A percentile compares a stretch with the other conserved stretches of the same genome.
These are phyloP conservation scores for Pseudocercospora macadamiae DNA, from an alignment of 2,329 filamentous ascomycete genomes.

Conservation along the genomic window DNA sequence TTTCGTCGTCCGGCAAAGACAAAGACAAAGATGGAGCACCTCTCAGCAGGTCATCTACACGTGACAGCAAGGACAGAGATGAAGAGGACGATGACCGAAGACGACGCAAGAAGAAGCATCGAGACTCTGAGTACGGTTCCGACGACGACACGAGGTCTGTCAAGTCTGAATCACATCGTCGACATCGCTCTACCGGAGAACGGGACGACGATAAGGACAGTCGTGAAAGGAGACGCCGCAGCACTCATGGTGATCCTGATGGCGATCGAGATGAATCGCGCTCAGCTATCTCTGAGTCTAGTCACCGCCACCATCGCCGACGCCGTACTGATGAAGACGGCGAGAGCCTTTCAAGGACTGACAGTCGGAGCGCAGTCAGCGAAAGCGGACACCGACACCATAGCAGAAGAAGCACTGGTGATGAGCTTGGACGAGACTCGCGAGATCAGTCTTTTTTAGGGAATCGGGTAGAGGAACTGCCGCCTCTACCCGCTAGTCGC, in stretches of 20 bases:
- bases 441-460: conserved; percentile 65
- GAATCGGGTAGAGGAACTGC: conserved; percentile 63
- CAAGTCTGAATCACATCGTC: conserved; percentile 29
- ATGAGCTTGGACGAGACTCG: conserved; percentile 25
- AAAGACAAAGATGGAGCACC: conserved; percentile 23
- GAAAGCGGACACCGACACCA: conserved; percentile 28
- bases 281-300: conserved; percentile 28
- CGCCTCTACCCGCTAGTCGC: conserved; percentile 44
- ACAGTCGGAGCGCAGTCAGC: conserved; percentile 22
- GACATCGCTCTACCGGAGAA: conserved; percentile 20
- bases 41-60: conserved; percentile 25
- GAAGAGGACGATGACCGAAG: conserved; percentile 50
- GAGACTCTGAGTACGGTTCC: conserved; percentile 37
- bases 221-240: conserved; percentile 31
- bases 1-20: conserved; percentile 35
- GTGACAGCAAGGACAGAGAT: conserved; percentile 32
- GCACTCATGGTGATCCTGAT: conserved; percentile 27
- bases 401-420: conserved; percentile 28
- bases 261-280: conserved; percentile 9
- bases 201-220: conserved; percentile 29
- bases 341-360: conserved; percentile 24
- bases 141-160: conserved; percentile 29
- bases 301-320: conserved; percentile 29
- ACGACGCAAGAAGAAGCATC: conserved; percentile 47
- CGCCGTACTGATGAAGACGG: conserved; percentile 31